A percentile compares a stretch with the other conserved stretches of the same genome.
Conservation (phyloP, 2,329 filamentous ascomycete genomes). For the Phoma sp. region DNA sequence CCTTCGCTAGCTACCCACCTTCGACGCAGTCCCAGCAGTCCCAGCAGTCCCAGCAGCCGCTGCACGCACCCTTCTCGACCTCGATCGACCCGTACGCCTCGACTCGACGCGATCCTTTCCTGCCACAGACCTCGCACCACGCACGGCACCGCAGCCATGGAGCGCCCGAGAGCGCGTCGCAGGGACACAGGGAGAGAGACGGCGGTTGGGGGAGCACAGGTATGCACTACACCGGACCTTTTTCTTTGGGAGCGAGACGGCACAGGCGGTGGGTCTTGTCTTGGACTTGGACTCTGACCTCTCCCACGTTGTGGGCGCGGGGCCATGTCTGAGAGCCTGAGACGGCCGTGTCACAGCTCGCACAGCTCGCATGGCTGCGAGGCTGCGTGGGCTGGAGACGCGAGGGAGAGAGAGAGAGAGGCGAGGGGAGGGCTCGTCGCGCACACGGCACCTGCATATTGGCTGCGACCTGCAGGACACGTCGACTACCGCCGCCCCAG, state of each 20-base stretch:
- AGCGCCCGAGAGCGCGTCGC: slow-evolving; percentile 33
- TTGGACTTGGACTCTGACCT: neutral
- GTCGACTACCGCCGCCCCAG: slow-evolving; percentile 20
- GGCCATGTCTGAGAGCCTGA: slow-evolving; percentile 6
- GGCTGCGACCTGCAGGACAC: slow-evolving; percentile 18
- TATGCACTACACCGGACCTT: slow-evolving; percentile 33
- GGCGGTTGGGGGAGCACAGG: slow-evolving; percentile 46
- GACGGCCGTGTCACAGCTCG: slow-evolving; percentile 20
- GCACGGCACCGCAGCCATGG: slow-evolving; percentile 52
- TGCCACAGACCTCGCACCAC: slow-evolving; percentile 46
- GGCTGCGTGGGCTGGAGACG: slow-evolving; percentile 1
- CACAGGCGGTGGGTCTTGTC: slow-evolving; percentile 13
- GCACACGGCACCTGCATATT: slow-evolving; percentile 17
- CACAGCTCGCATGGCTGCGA: too few relatives aligned
- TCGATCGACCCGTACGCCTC: slow-evolving; percentile 55
- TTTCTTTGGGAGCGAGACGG: slow-evolving; percentile 11
- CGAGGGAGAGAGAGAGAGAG: neutral
- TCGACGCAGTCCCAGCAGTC: slow-evolving; percentile 36
- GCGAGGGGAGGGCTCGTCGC: slow-evolving; percentile 20
- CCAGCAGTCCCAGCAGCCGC: slow-evolving; percentile 42
- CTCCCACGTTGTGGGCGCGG: slow-evolving; percentile 13
- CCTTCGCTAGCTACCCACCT: slow-evolving; percentile 46
- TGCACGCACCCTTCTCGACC: slow-evolving; percentile 53
- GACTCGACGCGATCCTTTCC: slow-evolving; percentile 55
- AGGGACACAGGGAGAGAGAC: slow-evolving; percentile 40